These are phyloP conservation scores for Cladophialophora carrionii DNA, from an alignment of 2,329 filamentous ascomycete genomes.

Conservation along the genomic window DNA sequence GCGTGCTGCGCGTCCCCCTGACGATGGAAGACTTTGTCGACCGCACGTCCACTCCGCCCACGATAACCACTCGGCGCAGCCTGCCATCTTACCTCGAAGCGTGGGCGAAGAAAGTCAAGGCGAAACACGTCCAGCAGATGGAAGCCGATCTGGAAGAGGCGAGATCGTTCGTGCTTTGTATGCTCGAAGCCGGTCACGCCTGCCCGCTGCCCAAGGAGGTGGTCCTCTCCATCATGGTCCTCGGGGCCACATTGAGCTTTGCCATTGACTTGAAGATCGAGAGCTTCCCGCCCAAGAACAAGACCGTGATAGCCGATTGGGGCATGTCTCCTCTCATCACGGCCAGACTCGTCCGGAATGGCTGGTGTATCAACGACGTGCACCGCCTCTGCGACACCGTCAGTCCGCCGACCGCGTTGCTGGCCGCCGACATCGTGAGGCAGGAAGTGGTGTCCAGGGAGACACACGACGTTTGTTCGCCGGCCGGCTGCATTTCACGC, in stretches of 20 bases:
- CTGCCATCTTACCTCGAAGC: background rate
- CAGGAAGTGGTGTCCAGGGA: constrained; percentile 9
- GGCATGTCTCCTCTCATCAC: constrained; percentile 7
- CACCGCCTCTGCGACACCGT: constrained; percentile 10
- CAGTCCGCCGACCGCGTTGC: constrained; percentile 12
- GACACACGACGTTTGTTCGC: constrained; percentile 5
- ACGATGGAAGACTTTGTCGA: constrained; percentile 10
- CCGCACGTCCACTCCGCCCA: background rate
- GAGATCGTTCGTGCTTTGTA: constrained; percentile 1
- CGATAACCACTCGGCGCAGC: background rate
- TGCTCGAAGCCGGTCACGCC: constrained; percentile 4
- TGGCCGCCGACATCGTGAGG: constrained; percentile 4
- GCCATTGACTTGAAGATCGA: constrained; percentile 18
- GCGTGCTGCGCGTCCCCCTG: constrained; percentile 11
- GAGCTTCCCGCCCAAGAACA: constrained; percentile 13
- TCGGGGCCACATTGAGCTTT: constrained; percentile 10
- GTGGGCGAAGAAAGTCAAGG: constrained; percentile 10
- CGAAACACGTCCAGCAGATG: constrained; percentile 5
- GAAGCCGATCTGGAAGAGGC: constrained; percentile 20
- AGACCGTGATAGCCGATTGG: constrained; percentile 16
- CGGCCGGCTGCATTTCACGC: constrained; percentile 11
- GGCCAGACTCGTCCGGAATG: constrained; percentile 4
- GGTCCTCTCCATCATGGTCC: constrained; percentile 17
- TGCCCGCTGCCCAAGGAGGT: constrained; percentile 13
- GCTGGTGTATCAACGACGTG: constrained; percentile 21